Base-by-base conservation (phyloP, 305 asterid genomes). In the Fraxinus nigra region DNA sequence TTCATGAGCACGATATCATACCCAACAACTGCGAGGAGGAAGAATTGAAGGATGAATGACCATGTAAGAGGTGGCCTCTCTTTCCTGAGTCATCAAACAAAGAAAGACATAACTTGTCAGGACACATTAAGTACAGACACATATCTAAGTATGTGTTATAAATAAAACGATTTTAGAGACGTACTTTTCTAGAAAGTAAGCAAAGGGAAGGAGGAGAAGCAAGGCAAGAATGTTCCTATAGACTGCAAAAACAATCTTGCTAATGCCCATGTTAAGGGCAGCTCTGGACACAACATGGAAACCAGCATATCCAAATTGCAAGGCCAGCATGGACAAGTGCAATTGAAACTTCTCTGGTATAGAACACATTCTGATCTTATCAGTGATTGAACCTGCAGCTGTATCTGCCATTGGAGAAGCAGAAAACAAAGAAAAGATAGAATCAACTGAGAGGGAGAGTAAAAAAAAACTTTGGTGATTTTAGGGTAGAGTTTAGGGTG, bases 241-340 rank as follows among this genome's bases (percentile, higher is more conserved):
- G 13, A 75, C 79, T 2, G 79, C 24, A 33, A 75, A 75, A 2
- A 75, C 79, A 75, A 75, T 40, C 65, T 75, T 75, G 79, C 79
- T 75, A n/a, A 75, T 75, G 61, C 65, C 79, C 79, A 75, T 75
- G 65, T 75, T 75, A 24, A 75, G 79, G 8, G 79, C 79, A 20
- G 63, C 63, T 22, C 98, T 83, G 0, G 99, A 97, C 28, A 97
- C 98, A 1, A 97, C 97, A 76, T 97, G 99, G 18, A 97, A 97
- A 18, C 99, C 99, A 1, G 99, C 99, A 56, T 97, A 97, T 0
- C 99, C 99, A 56, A 97, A 97, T 35, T 97, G 99, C 89, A 97
- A 77, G 40, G 95, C 91, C 37, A 97, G 82, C 99, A 97, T 97
- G 63, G 98, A 88, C 61, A 91, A 51, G 85, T 94, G 99, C 35